Evolutionary conservation across 495 filamentous ascomycete genomes (phyloP), one percentile per base, ranked within the genome.

Genomic region (Aspergillus haitiensis): DNA sequence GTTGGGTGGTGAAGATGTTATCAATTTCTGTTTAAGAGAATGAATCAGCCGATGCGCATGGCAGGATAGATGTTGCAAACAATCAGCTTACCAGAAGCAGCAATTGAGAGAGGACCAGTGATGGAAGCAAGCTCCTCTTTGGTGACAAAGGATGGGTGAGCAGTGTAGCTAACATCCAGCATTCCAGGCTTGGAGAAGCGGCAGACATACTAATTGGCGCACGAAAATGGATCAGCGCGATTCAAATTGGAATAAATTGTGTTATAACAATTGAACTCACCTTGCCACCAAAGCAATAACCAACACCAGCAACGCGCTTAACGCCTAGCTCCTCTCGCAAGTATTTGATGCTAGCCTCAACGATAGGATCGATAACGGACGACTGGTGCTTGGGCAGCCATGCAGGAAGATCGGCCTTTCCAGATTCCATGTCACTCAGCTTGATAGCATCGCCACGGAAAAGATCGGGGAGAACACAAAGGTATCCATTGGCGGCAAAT

Each of bases 401-500:
- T 1, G 53, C 60, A 48, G 72, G 68, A 34, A 93, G 58, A 63
- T 89, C 79, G 64, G 85, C 87, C 64, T 73, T 84, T 35, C 65
- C 75, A 1, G 81, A 72, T 2, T 79, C 76, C 74, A 88, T 86
- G 52, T 86, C 78, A 6, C 75, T 75, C 48, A 68, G 64, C 13
- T 66, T 56, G 64, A 90, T 67, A 13, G 84, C 64, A 64, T 95
- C 88, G 52, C 89, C 90, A 44, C 86, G 80, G 79, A 93, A 90
- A 59, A 88, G 74, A 70, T 96, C 92, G 57, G 90, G 82, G 63
- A 96, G 77, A 21, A 93, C 71, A 46, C 85, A 85, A 18, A 89
- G 80, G 72, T 92, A 96, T 45, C 91, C 92, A 67, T 89, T 88
- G 65, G 84, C 86, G 58, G 92, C 92, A 61, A 82, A 91, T 70